phyloP scores from a whole-genome alignment of 139 green algal genomes.

The Dunaliella sp. region DNA sequence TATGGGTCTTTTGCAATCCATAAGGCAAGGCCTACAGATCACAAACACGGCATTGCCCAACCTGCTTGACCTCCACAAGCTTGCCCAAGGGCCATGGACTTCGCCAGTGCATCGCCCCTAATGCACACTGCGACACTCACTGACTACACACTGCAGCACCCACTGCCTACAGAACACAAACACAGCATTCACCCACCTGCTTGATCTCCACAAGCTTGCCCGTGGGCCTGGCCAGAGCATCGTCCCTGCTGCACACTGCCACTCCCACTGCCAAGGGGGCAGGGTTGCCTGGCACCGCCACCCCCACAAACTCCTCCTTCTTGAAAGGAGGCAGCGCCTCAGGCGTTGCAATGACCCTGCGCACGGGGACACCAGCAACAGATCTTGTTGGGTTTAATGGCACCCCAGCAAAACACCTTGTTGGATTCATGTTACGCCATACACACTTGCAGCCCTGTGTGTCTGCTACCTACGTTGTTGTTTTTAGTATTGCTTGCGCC shows the following conservation, averaged over 20 bases:
- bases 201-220: slow-evolving; percentile 55
- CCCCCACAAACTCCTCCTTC: slow-evolving; percentile 36
- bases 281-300: slow-evolving; percentile 57
- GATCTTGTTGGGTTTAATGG: too few species aligned
- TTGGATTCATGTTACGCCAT: too few species aligned
- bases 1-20: too few species aligned
- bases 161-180: neutral
- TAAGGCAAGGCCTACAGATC: too few species aligned
- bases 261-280: slow-evolving; percentile 50
- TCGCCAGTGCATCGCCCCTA: neutral
- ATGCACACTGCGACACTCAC: neutral
- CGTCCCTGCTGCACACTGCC: slow-evolving; percentile 37
- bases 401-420: too few species aligned
- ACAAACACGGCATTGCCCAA: too few species aligned
- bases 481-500: too few species aligned
- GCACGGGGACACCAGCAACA: too few species aligned
- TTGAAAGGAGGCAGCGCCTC: slow-evolving; percentile 27
- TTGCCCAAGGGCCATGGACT: too few species aligned
- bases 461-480: too few species aligned
- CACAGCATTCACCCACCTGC: slow-evolving; percentile 28
- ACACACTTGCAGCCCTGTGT: too few species aligned
- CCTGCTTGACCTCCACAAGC: too few species aligned
- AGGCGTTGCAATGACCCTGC: neutral
- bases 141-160: neutral
- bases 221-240: slow-evolving; percentile 25